Evolutionary conservation across 2,329 filamentous ascomycete genomes (phyloP).

Genomic region (Nigrospora sphaerica): DNA sequence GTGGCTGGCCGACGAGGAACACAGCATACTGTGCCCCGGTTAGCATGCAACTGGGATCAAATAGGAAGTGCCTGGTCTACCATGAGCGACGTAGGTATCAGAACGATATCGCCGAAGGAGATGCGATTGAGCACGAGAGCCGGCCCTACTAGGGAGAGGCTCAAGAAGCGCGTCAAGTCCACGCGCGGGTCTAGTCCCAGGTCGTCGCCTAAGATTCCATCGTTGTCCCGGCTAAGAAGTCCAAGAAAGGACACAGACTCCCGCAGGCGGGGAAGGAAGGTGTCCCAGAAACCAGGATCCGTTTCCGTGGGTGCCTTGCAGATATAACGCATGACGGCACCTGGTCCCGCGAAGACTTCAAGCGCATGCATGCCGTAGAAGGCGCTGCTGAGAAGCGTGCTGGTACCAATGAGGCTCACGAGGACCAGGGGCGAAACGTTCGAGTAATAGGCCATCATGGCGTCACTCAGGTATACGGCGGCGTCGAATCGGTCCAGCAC

Average conservation of each 20-base stretch:
- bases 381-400: conserved; percentile 43
- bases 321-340: conserved; percentile 23
- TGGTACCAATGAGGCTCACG: conserved; percentile 48
- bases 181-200: conserved; percentile 2
- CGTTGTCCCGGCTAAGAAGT: too few species aligned
- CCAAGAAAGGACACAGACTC: too few species aligned
- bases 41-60: neutral
- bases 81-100: conserved; percentile 22
- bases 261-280: too few species aligned
- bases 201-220: too few species aligned
- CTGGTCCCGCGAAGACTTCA: conserved; percentile 43
- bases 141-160: conserved; percentile 59
- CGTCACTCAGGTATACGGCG: conserved; percentile 60
- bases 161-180: conserved; percentile 13
- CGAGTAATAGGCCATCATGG: conserved; percentile 48
- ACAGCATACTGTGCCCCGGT: conserved; percentile 34
- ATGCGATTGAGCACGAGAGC: conserved; percentile 62
- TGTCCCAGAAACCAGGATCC: too few species aligned
- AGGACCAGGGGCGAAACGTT: conserved; percentile 56
- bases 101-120: conserved; percentile 45
- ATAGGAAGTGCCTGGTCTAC: conserved; percentile 11
- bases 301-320: conserved; percentile 5
- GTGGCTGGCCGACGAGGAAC: conserved; percentile 35
- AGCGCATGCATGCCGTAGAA: conserved; percentile 46
- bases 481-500: conserved; percentile 69